Evolutionary conservation across 495 filamentous ascomycete genomes (phyloP), one percentile per base, ranked within the genome.

Genomic region (Chaetomium cochliodes): DNA sequence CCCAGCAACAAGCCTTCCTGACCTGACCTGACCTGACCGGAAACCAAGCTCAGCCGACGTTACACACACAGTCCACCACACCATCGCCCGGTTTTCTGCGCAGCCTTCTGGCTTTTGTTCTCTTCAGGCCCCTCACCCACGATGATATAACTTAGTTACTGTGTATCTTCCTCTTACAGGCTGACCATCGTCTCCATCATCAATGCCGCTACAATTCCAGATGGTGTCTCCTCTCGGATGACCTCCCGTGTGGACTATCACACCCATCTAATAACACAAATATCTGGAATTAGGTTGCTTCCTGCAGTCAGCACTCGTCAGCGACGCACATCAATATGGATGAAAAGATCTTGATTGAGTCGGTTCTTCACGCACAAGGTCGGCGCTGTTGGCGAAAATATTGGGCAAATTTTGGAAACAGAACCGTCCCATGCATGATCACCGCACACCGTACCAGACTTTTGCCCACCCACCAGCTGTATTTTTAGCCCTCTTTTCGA

Each of bases 401-500:
- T 16, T 46, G 57, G 64, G 50, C 58, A 62, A 60, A 47, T 28
- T 47, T 20, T 58, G 58, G 58, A 53, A 51, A 42, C 16, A 22
- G 33, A 0, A 6, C 18, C 26, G 61, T 20, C 25, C 42, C 18
- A 28, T 58, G 44, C 58, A 61, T 61, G 64, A 39, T 55, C 28
- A 56, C 58, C 15, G 30, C 64, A 33, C 15, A 18, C 58, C 26
- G 37, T 60, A 59, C 60, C 54, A 30, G 56, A 63, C 8, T 63
- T 60, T 60, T 59, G 55, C 65, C 60, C 65, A 67, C 65, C 55
- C 18, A 8, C 41, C 39, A 6, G 26, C 46, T 20, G 16, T 67
- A 67, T 63, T 63, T 67, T 67, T 63, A 67, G 60, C 37, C 42
- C 53, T n/a, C 58, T 54, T 46, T 60, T 46, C 62, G 30, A 58